phyloP scores from a whole-genome alignment of 306 rosid species.

The Potentilla sterilis region DNA sequence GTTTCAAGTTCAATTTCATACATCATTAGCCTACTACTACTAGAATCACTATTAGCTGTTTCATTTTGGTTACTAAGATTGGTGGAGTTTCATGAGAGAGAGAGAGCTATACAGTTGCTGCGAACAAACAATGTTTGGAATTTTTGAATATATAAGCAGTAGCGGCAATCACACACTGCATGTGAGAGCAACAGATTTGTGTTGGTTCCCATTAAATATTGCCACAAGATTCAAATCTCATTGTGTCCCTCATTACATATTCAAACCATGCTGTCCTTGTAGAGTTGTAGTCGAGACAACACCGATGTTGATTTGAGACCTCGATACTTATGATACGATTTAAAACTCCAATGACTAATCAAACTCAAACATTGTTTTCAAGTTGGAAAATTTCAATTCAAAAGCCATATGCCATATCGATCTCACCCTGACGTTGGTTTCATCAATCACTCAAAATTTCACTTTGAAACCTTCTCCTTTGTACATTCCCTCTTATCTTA shows the following conservation, averaged over 20 bases:
- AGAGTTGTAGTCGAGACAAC: not conserved
- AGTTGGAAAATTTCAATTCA: slow-evolving; percentile 19
- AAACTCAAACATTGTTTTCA: not conserved
- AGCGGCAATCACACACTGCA: not conserved
- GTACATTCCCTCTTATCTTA: not conserved
- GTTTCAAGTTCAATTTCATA: too few species aligned
- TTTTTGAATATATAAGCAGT: not conserved
- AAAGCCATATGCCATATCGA: not conserved
- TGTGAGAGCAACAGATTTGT: not conserved
- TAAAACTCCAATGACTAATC: slow-evolving; percentile 28
- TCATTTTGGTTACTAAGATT: too few species aligned
- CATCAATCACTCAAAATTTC: not conserved
- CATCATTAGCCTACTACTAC: too few species aligned
- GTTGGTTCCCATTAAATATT: not conserved
- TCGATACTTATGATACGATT: slow-evolving; percentile 1
- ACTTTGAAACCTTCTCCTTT: slow-evolving; percentile 30
- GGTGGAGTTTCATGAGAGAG: too few species aligned
- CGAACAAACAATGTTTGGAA: too few species aligned
- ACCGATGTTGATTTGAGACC: slow-evolving; percentile 32
- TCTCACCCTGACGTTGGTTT: slow-evolving; percentile 13
- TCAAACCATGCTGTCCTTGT: slow-evolving; percentile 26
- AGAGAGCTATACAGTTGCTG: too few species aligned
- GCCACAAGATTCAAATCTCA: not conserved
- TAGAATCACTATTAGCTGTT: too few species aligned
- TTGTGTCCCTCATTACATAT: not conserved